A percentile compares a stretch with the other conserved stretches of the same genome.
phyloP scores from a whole-genome alignment of 805 yeast genomes.

The Phaffomyces opuntiae region DNA sequence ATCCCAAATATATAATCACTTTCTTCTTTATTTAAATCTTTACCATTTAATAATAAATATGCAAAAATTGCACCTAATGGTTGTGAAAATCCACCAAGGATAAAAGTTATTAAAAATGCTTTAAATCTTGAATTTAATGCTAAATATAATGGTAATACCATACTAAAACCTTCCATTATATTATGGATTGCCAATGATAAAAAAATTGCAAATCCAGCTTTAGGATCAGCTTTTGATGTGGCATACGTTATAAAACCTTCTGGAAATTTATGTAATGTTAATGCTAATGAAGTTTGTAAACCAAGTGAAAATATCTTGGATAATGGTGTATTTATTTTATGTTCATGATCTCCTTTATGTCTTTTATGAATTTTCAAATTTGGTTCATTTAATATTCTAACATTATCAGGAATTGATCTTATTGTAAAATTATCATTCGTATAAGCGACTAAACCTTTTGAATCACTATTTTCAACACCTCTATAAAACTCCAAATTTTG shows the following conservation, averaged over 20 bases:
- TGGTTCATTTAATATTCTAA: slow-evolving; percentile 16
- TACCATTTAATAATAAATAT: slow-evolving; percentile 37
- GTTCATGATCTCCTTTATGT: slow-evolving; percentile 56
- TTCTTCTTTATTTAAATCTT: slow-evolving; percentile 27
- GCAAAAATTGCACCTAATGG: slow-evolving; percentile 86
- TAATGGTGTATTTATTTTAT: slow-evolving; percentile 69
- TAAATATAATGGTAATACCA: slow-evolving; percentile 84
- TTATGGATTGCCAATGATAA: slow-evolving; percentile 84
- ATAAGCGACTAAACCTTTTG: slow-evolving; percentile 19
- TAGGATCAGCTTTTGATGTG: slow-evolving; percentile 60
- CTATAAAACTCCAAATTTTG: slow-evolving; percentile 22
- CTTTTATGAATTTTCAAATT: slow-evolving; percentile 23
- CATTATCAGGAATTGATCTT: not conserved
- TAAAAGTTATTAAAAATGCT: slow-evolving; percentile 59
- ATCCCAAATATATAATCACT: slow-evolving; percentile 45
- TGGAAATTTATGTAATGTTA: slow-evolving; percentile 85
- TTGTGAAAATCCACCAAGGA: slow-evolving; percentile 79
- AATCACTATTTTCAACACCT: slow-evolving; percentile 3
- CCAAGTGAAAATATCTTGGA: slow-evolving; percentile 82
- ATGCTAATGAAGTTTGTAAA: slow-evolving; percentile 81
- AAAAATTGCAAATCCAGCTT: slow-evolving; percentile 74
- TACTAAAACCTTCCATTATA: slow-evolving; percentile 88
- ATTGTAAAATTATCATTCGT: slow-evolving; percentile 3
- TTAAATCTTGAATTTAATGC: slow-evolving; percentile 55
- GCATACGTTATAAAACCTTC: slow-evolving; percentile 90